These are phyloP conservation scores for Tulasnella sp. DNA, from an alignment of 768 basidiomycete species.

Conservation along the genomic window DNA sequence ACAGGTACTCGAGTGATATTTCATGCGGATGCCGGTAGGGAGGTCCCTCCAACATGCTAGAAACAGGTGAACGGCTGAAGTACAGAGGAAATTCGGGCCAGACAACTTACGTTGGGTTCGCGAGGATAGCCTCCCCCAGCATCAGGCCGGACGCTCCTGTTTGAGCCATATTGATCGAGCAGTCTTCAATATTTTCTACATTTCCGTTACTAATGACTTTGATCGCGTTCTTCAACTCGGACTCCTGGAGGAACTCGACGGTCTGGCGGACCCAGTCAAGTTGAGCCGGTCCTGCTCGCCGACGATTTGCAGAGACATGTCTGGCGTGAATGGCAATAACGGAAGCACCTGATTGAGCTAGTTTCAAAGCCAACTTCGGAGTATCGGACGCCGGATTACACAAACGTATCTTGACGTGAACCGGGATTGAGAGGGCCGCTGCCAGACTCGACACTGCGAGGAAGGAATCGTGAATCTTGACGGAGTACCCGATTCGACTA, in stretches of 20 bases:
- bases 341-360: conserved; percentile 59
- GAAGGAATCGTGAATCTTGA: neutral
- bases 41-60: neutral
- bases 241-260: conserved; percentile 31
- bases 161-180: conserved; percentile 43
- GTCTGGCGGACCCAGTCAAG: conserved; percentile 51
- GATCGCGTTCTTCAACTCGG: conserved; percentile 35
- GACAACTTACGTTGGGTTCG: conserved; percentile 55
- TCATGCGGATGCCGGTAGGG: conserved; percentile 47
- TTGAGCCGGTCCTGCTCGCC: conserved; percentile 66
- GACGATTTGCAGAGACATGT: conserved; percentile 57
- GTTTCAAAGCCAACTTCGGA: conserved; percentile 44
- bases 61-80: no score
- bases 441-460: conserved; percentile 62
- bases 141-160: conserved; percentile 69
- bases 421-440: conserved; percentile 52
- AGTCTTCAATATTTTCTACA: conserved; percentile 52
- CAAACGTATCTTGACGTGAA: conserved; percentile 50
- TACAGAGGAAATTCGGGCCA: conserved; percentile 21
- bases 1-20: conserved; percentile 63
- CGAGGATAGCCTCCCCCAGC: conserved; percentile 71
- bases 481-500: neutral
- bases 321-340: conserved; percentile 72
- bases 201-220: conserved; percentile 76
- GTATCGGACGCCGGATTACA: conserved; percentile 43